Base-by-base conservation (phyloP, 108 stramenopile genomes). In the Stephanodiscus minutulus region DNA sequence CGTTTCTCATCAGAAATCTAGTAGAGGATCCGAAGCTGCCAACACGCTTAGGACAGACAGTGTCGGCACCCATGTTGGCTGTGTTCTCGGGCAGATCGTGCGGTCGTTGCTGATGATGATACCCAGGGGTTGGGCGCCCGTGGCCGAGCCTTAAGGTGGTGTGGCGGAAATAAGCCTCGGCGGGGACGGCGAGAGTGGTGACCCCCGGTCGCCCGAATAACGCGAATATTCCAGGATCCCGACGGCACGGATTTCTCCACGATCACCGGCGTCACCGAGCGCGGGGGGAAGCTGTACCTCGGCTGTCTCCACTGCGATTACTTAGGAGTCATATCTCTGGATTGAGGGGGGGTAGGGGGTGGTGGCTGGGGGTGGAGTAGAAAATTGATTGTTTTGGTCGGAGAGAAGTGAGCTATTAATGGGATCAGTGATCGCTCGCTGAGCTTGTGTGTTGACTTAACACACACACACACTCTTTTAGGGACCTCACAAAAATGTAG, bases 261-360 rank as follows among this genome's bases (percentile, higher is more conserved):
- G 22, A 50, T 91, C 36, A 89, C 86, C 18, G 87, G 91, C 11
- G 84, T 86, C 1, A 91, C 91, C 5, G 77, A 82, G 27, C 59
- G 63, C 57, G 44, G 79, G 10, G 78, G 82, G 27, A 86, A 86
- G 56, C 25, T 91, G 13, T 91, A 89, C 67, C 66, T 91, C 37
- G 91, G 91, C n/a, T 89, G 87, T 28, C 64, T 88, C 8, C 70
- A 86, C n/a, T 80, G 83, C 55, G 36, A 85, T 66, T 87, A 81
- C 57, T 76, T 91, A 48, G 88, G 85, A 5, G 87, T 89, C 7
- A 86, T 87, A 46, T 64, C 71, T 33, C 60, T 85, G 29, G 57
- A 10, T 11, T 85, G 61, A 77, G 21, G 36, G 7, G 50, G 22
- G 50, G 7, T n/a, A n/a, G n/a, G n/a, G n/a, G n/a, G n/a, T n/a